A percentile compares a stretch with the other conserved stretches of the same genome.
These are phyloP conservation scores for Rhododendron mucronatum DNA, from an alignment of 148 eudicot genomes.

Conservation along the genomic window DNA sequence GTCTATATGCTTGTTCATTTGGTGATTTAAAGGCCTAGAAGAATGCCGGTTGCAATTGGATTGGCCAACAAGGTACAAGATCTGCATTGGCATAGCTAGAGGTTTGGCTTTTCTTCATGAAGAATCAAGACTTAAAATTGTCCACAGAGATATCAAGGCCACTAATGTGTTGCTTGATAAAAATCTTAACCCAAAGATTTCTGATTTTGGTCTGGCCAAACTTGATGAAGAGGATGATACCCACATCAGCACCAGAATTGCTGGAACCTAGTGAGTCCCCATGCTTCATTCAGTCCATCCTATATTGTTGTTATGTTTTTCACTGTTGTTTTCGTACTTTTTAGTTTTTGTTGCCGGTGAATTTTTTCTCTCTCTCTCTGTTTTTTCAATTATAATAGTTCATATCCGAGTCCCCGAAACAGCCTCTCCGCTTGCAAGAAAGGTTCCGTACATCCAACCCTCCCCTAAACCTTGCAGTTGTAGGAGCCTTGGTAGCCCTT, in stretches of 20 bases:
- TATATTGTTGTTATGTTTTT: neutral
- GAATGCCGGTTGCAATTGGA: constrained; percentile 25
- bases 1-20: neutral
- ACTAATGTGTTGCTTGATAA: constrained; percentile 53
- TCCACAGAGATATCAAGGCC: constrained; percentile 53
- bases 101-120: constrained; percentile 46
- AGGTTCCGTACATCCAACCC: constrained; percentile 8
- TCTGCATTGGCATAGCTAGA: constrained; percentile 39
- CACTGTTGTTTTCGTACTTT: too few relatives aligned
- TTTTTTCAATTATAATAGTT: neutral
- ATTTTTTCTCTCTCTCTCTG: neutral
- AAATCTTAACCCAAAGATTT: constrained; percentile 38
- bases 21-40: constrained; percentile 22
- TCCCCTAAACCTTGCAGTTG: neutral
- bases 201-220: constrained; percentile 46
- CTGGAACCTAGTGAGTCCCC: constrained; percentile 38
- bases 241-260: constrained; percentile 48
- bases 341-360: neutral
- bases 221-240: constrained; percentile 46
- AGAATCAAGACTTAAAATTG: constrained; percentile 51
- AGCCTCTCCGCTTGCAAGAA: constrained; percentile 15
- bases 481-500: neutral
- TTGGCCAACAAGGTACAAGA: constrained; percentile 35
- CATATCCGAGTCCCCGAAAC: too few relatives aligned
- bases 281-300: neutral